Base-by-base conservation (phyloP, 2,329 filamentous ascomycete genomes). In the Colletotrichum sp. region DNA sequence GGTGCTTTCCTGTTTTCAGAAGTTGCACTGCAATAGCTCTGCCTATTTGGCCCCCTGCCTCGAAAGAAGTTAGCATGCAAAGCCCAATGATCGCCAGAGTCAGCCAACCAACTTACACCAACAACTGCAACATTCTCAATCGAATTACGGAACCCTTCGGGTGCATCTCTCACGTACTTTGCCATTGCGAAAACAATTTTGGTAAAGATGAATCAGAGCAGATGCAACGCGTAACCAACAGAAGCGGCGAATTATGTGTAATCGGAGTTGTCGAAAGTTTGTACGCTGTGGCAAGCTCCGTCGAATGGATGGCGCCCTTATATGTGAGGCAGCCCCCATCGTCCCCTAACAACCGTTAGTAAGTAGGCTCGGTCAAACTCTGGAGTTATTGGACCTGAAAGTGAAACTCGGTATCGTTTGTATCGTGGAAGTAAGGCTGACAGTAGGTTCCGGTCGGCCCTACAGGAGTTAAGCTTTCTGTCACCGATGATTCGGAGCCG, bases 1-100 rank as follows among this genome's bases (percentile, higher is more conserved):
- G 84, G 78, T 92, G 90, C 79, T 87, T 89, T 30, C 88, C 89
- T 0, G 85, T 87, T 28, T 86, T 79, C 1, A 91, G 82, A 1
- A 92, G 86, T 6, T 82, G 84, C 4, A 81, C 78, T 0, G 84
- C 79, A 63, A 90, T 85, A 78, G 84, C 77, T 8, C 79, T 80
- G 49, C 88, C 88, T 30, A 88, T 78, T 24, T 80, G 82, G 30
- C 88, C 88, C 24, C 82, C 81, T 13, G 84, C 86, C 87, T 82
- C 26, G 44, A 32, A 18, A n/a, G 5, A 26, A 60, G 5, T 85
- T 24, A 67, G 18, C 6, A 60, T 65, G 3, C 9, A 49, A n/a
- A 49, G 44, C 18, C 10, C 44, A 18, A 49, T 49, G n/a, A 0
- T 44, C 39, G 39, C 18, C 0, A 49, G 44, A 49, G 44, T 49